Conservation (phyloP, 2,329 filamentous ascomycete species). For the Furcasterigmium furcatum region DNA sequence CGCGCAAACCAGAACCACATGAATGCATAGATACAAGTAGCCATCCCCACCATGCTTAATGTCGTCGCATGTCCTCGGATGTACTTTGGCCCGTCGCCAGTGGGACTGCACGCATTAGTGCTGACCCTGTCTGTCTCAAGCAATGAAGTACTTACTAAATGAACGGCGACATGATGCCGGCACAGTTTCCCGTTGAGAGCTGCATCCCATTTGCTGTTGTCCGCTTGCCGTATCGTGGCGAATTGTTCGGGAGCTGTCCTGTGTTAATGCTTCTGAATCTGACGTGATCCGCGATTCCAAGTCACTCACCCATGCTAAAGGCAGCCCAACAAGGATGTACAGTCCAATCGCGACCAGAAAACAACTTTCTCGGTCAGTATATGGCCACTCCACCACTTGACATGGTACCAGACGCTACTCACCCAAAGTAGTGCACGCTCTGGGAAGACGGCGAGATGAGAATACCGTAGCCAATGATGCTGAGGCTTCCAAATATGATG, state of each 20-base stretch:
- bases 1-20: constrained; percentile 29
- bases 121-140: neutral
- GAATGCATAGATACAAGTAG: constrained; percentile 27
- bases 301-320: constrained; percentile 47
- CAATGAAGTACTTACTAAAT: constrained; percentile 8
- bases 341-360: constrained; percentile 73
- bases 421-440: constrained; percentile 37
- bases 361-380: constrained; percentile 31
- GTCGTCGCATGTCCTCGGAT: constrained; percentile 56
- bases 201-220: constrained; percentile 71
- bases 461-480: constrained; percentile 56
- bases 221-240: constrained; percentile 72
- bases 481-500: constrained; percentile 47
- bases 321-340: constrained; percentile 57
- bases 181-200: constrained; percentile 65
- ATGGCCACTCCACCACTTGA: neutral
- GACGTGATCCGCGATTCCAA: neutral
- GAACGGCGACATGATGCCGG: constrained; percentile 48
- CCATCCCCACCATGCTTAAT: constrained; percentile 14
- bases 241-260: constrained; percentile 46
- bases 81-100: constrained; percentile 51
- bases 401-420: neutral
- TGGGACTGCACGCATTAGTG: constrained; percentile 28
- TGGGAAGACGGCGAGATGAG: constrained; percentile 46
- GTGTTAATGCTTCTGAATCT: neutral